Percentiles rank a stretch among this genome's conserved stretches.
These are phyloP conservation scores for Allium fistulosum DNA, from an alignment of 106 monocot genomes.

Conservation along the genomic window DNA sequence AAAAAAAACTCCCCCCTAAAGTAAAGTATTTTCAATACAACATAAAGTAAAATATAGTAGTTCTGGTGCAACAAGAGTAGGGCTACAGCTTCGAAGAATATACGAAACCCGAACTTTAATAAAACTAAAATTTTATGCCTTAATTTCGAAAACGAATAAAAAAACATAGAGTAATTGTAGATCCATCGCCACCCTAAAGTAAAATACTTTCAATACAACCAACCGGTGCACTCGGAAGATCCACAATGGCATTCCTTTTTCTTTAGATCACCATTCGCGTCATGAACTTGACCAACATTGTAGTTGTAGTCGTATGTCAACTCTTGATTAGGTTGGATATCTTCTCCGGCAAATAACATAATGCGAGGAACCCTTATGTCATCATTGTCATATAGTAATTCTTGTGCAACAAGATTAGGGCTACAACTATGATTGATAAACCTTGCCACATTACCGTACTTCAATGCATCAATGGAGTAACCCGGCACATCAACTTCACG, in stretches of 20 bases:
- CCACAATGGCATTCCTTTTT: conserved; percentile 42
- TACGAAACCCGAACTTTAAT: no score
- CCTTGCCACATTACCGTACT: conserved; percentile 44
- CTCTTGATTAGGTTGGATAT: conserved; percentile 32
- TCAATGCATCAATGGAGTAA: conserved; percentile 47
- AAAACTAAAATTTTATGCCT: no score
- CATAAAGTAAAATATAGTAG: no score
- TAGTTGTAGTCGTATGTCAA: conserved; percentile 83
- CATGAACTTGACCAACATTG: conserved; percentile 44
- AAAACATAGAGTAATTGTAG: no score
- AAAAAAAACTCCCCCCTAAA: no score
- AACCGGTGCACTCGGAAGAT: conserved; percentile 45
- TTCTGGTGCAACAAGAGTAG: no score
- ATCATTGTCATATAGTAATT: conserved; percentile 65
- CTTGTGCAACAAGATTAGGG: conserved; percentile 80
- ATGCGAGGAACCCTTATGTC: conserved; percentile 62
- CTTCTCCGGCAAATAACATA: conserved; percentile 58
- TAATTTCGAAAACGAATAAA: no score
- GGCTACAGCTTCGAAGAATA: no score
- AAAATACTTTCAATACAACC: conserved; percentile 38
- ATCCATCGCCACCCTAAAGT: no score
- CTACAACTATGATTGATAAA: conserved; percentile 67
- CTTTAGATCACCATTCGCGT: conserved; percentile 64
- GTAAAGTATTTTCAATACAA: no score
- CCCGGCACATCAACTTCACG: not conserved